Evolutionary conservation across 2,329 filamentous ascomycete genomes (phyloP), one percentile per base, ranked within the genome.

Genomic region (Fusarium piperis): DNA sequence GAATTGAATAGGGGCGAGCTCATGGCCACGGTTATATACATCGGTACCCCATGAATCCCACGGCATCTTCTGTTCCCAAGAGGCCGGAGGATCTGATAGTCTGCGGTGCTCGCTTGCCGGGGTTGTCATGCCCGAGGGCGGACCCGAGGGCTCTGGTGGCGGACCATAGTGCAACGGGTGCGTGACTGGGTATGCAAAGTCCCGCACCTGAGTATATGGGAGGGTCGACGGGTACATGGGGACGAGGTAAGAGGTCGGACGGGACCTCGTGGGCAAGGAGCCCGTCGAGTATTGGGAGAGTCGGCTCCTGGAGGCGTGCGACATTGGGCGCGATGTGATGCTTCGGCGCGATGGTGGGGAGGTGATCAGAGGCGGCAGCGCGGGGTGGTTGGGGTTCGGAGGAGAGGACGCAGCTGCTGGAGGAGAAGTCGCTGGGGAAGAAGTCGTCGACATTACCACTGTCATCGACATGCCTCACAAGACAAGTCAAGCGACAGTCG

Each of bases 141-240:
- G 89, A 59, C 86, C 83, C 58, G 90, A 91, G 28, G 90, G 86
- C 74, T 94, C 92, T 38, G 92, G 92, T 16, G 94, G 91, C n/a
- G 95, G 93, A 1, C 96, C 96, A 85, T 97, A 97, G 84, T 98
- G 96, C 81, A 98, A 87, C 46, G 94, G 94, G 81, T 98, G 93
- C 62, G 88, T 87, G 28, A 89, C 80, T 33, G 94, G 90, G 80
- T 98, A 99, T 74, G 96, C 96, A 83, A 98, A 99, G 85, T 99
- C 96, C 78, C 96, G 92, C 72, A 99, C 95, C 48, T 94, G 86
- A n/a, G 94, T 91, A 81, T 98, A 98, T 8, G 93, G 83, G 18
- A 98, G 88, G 79, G 91, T 97, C 65, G 94, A 96, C 76, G 94
- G 92, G 81, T 94, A 96, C 76, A 92, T 85, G 16, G 94, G 93